Evolutionary conservation across 2,329 filamentous ascomycete genomes (phyloP), one percentile per base, ranked within the genome.

Genomic region (Macrophomina phaseolina): DNA sequence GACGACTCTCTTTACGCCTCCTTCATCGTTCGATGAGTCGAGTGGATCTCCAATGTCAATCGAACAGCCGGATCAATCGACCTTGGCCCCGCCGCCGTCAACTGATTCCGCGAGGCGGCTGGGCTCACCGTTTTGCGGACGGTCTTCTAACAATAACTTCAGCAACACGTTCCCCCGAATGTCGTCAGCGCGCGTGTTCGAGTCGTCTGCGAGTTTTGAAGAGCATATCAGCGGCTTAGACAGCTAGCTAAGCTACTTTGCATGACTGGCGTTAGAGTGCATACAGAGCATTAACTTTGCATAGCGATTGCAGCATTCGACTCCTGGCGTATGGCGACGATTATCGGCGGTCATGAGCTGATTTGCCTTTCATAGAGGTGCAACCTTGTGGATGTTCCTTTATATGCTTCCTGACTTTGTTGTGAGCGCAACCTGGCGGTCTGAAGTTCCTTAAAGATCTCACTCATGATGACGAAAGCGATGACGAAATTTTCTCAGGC

Each of bases 1-100:
- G 40, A 80, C 85, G 52, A 81, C 83, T 66, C 78, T 88, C 4
- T 87, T 88, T 72, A 84, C 82, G 4, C 84, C 85, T 6, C 82
- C 82, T 36, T 63, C 72, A 2, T 71, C 73, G 58, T 72, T 74
- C 66, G 75, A 75, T 52, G 74, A 66, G 11, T 73, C 75, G 49
- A 70, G 73, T 23, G 70, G 72, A 34, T 49, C 63, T 16, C 51
- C n/a, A 34, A 75, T 76, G 70, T 70, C 72, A 11, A 78, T 75
- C 32, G 75, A 75, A 42, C 69, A 68, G 18, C 65, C 55, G 23
- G 68, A 67, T 23, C 62, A 66, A 9, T 49, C 62, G 67, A 70
- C 45, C 12, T 23, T 75, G 45, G 75, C 76, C 53, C 75, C 76
- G 52, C 69, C 75, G 8, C 7, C 49, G 14, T 34, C 56, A 40